These are phyloP conservation scores for Triticum turgidum DNA, from an alignment of 176 grass and related monocot species.

Conservation along the genomic window DNA sequence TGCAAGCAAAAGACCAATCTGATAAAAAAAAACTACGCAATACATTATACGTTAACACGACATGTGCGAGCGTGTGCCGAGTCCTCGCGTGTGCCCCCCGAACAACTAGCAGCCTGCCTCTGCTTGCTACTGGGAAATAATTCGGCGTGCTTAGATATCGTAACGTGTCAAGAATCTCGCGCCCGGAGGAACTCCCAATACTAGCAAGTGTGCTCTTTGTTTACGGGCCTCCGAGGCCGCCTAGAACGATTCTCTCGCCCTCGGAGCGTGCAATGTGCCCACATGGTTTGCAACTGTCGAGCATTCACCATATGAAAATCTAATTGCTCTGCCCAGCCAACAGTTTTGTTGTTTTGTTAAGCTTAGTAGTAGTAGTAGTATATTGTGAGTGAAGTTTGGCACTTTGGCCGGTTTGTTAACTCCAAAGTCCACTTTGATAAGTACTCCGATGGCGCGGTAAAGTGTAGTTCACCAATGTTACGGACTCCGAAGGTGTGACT, in stretches of 20 bases:
- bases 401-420: background rate
- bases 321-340: background rate
- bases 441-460: background rate
- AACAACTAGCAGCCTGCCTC: constrained; percentile 16
- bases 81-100: constrained; percentile 36
- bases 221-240: background rate
- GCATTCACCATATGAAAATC: background rate
- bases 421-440: background rate
- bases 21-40: no score
- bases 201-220: background rate
- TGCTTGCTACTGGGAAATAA: background rate
- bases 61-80: constrained; percentile 23
- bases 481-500: background rate
- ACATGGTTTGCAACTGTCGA: constrained; percentile 29
- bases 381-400: no score
- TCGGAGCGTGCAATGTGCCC: constrained; percentile 11
- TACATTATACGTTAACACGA: background rate
- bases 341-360: no score
- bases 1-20: no score
- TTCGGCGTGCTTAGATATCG: constrained; percentile 24
- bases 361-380: no score
- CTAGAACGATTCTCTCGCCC: constrained; percentile 13
- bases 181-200: background rate
- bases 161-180: constrained; percentile 56
- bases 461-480: background rate